Evolutionary conservation across 1,284 basidiomycete genomes (phyloP).

Genomic region (Austropuccinia psidii): DNA sequence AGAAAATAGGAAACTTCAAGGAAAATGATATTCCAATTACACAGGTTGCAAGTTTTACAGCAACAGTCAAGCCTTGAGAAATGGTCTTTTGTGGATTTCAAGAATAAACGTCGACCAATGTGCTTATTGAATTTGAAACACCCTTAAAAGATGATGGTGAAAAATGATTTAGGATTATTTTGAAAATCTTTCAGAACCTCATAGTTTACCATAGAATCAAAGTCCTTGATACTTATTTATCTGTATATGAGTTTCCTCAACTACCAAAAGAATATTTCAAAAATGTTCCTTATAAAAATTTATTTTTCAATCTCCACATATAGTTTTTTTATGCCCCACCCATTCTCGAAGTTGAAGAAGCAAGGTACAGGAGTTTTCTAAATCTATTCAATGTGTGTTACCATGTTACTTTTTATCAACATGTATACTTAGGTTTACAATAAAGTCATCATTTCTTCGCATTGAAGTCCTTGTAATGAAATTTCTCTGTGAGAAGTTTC

Average conservation of each 20-base stretch:
- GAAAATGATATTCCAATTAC: slow-evolving; percentile 1
- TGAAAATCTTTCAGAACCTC: no score
- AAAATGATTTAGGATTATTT: no score
- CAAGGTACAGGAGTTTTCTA: not conserved
- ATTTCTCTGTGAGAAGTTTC: no score
- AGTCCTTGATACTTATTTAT: not conserved
- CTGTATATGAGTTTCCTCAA: not conserved
- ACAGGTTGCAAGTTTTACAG: no score
- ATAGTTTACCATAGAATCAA: no score
- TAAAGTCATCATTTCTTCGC: slow-evolving; percentile 15
- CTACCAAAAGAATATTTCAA: not conserved
- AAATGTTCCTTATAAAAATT: not conserved
- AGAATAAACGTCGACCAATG: no score
- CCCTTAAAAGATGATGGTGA: no score
- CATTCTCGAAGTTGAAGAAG: not conserved
- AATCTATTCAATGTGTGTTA: not conserved
- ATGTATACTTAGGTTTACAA: not conserved
- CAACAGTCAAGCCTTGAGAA: no score
- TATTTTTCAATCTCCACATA: slow-evolving; percentile 1
- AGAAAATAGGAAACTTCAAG: not conserved
- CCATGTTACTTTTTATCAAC: not conserved
- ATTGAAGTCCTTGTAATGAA: slow-evolving; percentile 5
- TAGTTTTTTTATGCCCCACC: slow-evolving; percentile 16
- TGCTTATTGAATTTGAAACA: no score
- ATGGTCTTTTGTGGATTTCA: no score